Base-by-base conservation (phyloP, 345 rosid species). In the Camelina neglecta region DNA sequence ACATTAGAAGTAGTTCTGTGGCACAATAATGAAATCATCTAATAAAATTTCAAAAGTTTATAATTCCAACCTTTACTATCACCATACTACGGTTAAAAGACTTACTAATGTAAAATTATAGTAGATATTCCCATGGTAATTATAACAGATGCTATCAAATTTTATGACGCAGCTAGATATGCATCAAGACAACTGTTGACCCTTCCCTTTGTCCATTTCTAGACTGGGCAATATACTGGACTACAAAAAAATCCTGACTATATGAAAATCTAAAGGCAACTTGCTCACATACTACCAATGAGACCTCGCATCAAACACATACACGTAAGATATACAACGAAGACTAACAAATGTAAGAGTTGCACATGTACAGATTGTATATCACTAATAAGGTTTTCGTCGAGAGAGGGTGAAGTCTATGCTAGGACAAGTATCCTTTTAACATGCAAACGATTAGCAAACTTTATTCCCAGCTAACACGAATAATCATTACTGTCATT, bases 181-280 rank as follows among this genome's bases (percentile, higher is more conserved):
- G 50, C 75, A 58, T 51, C 56, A 24, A 36, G 69, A 50, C 51
- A 62, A 72, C 60, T 38, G 69, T 62, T 49, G 29, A 39, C 50
- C 42, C 39, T 48, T 60, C 36, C 57, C 13, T 70, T 8, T 60
- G 41, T 26, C 51, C 39, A 21, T 48, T 60, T 59, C 50, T 35
- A 53, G 31, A 36, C 61, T 35, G 6, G 11, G 24, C 29, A 41
- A 31, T 62, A 42, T 41, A 73, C 8, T 18, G n/a, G 60, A 63
- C 36, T 41, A 24, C 0, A 11, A 51, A 12, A 12, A 5, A 5
- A 36, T 18, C 36, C 36, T 44, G 29, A 18, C 45, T 58, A 31
- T 47, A 58, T 47, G 36, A 47, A 45, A 47, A 36, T 31, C 10
- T 24, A 33, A 11, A 49, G 63, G 54, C 33, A 42, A 56, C 53